Evolutionary conservation across 2,329 filamentous ascomycete genomes (phyloP).

Genomic region (Blumeria graminis): DNA sequence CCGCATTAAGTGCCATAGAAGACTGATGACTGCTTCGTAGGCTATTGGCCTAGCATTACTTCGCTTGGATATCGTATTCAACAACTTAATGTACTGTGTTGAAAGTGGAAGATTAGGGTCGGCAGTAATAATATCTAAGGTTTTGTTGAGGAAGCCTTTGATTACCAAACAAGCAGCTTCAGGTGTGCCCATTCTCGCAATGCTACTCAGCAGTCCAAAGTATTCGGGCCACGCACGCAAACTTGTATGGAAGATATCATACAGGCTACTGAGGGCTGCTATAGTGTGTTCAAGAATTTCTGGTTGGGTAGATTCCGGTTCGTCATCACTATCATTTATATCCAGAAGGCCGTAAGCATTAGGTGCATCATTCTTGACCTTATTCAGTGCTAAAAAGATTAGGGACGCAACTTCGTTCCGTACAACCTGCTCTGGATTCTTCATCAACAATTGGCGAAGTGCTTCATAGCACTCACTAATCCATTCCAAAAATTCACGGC

Average conservation of each 20-base stretch:
- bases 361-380: constrained; percentile 25
- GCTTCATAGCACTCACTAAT: constrained; percentile 28
- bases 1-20: constrained; percentile 19
- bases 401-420: constrained; percentile 26
- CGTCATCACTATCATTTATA: constrained; percentile 11
- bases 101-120: constrained; percentile 10
- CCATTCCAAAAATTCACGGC: constrained; percentile 35
- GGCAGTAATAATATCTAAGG: constrained; percentile 14
- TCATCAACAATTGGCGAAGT: constrained; percentile 40
- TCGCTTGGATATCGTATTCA: constrained; percentile 26
- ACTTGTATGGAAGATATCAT: constrained; percentile 34
- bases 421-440: constrained; percentile 30
- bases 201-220: constrained; percentile 44
- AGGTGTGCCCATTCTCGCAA: constrained; percentile 33
- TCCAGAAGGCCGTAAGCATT: constrained; percentile 21
- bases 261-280: constrained; percentile 29
- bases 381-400: constrained; percentile 27
- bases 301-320: constrained; percentile 14
- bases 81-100: constrained; percentile 29
- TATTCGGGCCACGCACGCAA: constrained; percentile 53
- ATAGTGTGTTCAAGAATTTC: constrained; percentile 15
- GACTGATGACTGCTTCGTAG: constrained; percentile 27
- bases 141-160: constrained; percentile 31
- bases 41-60: constrained; percentile 25
- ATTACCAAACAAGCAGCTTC: constrained; percentile 36